Conservation (phyloP, 2,329 filamentous ascomycete species). For the Nemania abortiva region DNA sequence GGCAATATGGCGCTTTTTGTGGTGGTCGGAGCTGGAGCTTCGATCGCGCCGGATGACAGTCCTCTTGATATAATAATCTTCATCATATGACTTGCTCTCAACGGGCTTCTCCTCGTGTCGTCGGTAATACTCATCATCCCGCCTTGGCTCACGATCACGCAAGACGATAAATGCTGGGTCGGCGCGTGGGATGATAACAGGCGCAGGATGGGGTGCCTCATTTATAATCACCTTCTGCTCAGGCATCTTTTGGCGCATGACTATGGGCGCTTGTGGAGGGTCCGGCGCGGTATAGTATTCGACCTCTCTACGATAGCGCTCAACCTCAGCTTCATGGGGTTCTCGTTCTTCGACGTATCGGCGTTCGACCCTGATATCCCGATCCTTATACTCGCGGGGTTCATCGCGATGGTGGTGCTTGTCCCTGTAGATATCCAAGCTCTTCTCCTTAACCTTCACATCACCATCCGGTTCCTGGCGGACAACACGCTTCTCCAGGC, state of each 20-base stretch:
- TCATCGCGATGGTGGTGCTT: slow-evolving; percentile 40
- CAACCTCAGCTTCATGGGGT: slow-evolving; percentile 59
- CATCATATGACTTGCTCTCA: slow-evolving; percentile 58
- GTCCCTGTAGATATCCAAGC: slow-evolving; percentile 56
- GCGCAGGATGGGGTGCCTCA: slow-evolving; percentile 65
- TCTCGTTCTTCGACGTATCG: slow-evolving; percentile 47
- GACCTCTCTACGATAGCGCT: slow-evolving; percentile 71
- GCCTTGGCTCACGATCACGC: slow-evolving; percentile 54
- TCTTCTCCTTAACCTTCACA: slow-evolving; percentile 66
- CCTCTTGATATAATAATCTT: slow-evolving; percentile 60
- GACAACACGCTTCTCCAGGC: slow-evolving; percentile 57
- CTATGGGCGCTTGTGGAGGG: slow-evolving; percentile 63
- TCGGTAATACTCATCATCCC: slow-evolving; percentile 38
- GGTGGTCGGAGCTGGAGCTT: slow-evolving; percentile 62
- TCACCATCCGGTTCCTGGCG: slow-evolving; percentile 61
- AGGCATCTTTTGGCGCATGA: slow-evolving; percentile 67
- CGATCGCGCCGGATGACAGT: slow-evolving; percentile 63
- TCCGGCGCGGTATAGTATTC: slow-evolving; percentile 70
- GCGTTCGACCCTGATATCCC: slow-evolving; percentile 50
- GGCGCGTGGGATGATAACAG: slow-evolving; percentile 62
- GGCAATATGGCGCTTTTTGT: slow-evolving; percentile 70
- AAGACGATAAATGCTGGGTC: slow-evolving; percentile 61
- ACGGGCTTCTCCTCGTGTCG: slow-evolving; percentile 54
- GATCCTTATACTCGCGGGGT: slow-evolving; percentile 47
- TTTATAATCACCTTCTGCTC: slow-evolving; percentile 73